Conservation (phyloP, 2,329 filamentous ascomycete genomes). For the Fusarium devonianum region DNA sequence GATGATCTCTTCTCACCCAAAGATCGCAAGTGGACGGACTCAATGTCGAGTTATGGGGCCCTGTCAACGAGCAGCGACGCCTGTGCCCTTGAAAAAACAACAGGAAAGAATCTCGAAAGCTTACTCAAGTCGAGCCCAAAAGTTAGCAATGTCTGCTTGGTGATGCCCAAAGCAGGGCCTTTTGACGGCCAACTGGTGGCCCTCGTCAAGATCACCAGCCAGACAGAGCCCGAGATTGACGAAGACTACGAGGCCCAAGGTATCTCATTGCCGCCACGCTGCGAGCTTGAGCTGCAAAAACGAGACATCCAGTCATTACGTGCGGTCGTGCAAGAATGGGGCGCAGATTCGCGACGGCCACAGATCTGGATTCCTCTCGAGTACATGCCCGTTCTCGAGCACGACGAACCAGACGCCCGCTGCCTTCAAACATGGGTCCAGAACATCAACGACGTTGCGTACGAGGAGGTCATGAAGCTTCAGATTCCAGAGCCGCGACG, state of each 20-base stretch:
- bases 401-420: slow-evolving; percentile 52
- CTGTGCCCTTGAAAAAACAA: slow-evolving; percentile 1
- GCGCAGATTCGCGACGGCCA: slow-evolving; percentile 47
- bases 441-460: slow-evolving; percentile 57
- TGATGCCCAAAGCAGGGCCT: slow-evolving; percentile 57
- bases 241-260: slow-evolving; percentile 43
- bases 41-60: slow-evolving; percentile 26
- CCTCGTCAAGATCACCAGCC: slow-evolving; percentile 50
- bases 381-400: slow-evolving; percentile 53
- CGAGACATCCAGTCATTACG: slow-evolving; percentile 53
- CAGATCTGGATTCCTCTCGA: slow-evolving; percentile 58
- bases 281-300: slow-evolving; percentile 51
- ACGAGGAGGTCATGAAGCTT: slow-evolving; percentile 55
- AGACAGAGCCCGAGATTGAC: slow-evolving; percentile 11
- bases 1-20: slow-evolving; percentile 16
- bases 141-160: slow-evolving; percentile 52
- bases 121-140: slow-evolving; percentile 50
- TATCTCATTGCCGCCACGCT: slow-evolving; percentile 40
- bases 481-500: slow-evolving; percentile 50
- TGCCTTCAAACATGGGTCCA: slow-evolving; percentile 62
- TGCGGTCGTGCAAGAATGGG: slow-evolving; percentile 49
- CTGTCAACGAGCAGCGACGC: slow-evolving; percentile 12
- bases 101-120: slow-evolving; percentile 44
- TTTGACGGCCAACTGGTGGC: slow-evolving; percentile 60
- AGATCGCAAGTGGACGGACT: slow-evolving; percentile 1